Evolutionary conservation across 306 rosid genomes (phyloP).

Genomic region (Hippophae rhamnoides): DNA sequence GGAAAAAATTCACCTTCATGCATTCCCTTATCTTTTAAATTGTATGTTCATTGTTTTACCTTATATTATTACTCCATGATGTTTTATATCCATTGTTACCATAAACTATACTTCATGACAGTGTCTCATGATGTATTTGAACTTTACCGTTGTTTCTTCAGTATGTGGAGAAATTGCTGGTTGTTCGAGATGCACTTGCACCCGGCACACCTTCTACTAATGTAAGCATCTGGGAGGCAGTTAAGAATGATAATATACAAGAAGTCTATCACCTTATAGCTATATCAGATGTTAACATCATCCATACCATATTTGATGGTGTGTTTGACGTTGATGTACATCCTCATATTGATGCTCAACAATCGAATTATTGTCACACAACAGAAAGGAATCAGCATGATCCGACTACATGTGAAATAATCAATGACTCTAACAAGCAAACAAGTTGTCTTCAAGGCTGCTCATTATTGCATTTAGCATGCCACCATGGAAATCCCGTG

Average conservation of each 20-base stretch:
- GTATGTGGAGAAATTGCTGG: constrained; percentile 74
- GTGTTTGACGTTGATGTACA: constrained; percentile 23
- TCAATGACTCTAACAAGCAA: constrained; percentile 31
- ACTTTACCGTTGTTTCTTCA: constrained; percentile 24
- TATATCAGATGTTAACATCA: constrained; percentile 39
- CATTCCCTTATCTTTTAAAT: too few relatives aligned
- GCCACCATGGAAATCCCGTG: constrained; percentile 44
- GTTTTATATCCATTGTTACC: too few relatives aligned
- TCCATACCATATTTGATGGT: constrained; percentile 53
- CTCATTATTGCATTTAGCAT: constrained; percentile 81
- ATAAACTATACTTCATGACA: too few relatives aligned
- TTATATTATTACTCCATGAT: too few relatives aligned
- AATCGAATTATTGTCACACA: constrained; percentile 6
- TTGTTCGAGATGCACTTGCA: constrained; percentile 38
- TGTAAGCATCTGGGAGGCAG: constrained; percentile 66
- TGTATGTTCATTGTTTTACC: too few relatives aligned
- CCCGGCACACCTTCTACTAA: constrained; percentile 36
- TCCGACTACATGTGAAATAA: constrained; percentile 46
- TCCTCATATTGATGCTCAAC: constrained; percentile 31
- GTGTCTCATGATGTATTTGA: not conserved
- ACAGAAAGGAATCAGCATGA: constrained; percentile 33
- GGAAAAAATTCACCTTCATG: too few relatives aligned
- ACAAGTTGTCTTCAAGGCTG: constrained; percentile 64
- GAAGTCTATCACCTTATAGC: constrained; percentile 69
- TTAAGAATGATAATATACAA: constrained; percentile 40